Base-by-base conservation (phyloP, 1,139 yeast species). In the Diutina rugosa region DNA sequence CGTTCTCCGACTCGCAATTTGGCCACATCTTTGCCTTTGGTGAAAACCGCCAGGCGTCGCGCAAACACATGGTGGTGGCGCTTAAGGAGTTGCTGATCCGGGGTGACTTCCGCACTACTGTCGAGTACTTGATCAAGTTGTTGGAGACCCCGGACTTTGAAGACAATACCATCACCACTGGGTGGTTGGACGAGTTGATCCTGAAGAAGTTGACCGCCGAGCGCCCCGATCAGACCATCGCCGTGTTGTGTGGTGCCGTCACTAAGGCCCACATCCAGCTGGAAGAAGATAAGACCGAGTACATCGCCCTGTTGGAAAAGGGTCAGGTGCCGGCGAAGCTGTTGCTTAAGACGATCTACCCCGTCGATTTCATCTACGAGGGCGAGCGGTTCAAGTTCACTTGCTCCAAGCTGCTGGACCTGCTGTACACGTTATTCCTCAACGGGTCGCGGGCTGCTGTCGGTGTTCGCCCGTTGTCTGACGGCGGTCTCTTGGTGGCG, bases 21-120 rank as follows among this genome's bases (percentile, higher is more conserved):
- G 99, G 99, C 69, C 99, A 93, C 71, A 93, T 93, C 63, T 93
- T 93, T 69, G 98, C 99, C 48, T 95, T 91, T 73, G 99, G 99
- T 69, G 99, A 93, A 75, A 93, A 91, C 69, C 87, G 99, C 76
- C 95, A 89, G 71, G 96, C 96, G 49, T 89, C 97, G 45, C 87
- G 99, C 76, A 90, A 93, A 71, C 97, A 95, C 68, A 93, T 93
- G 99, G 97, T 93, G 63, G 98, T 93, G 58, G 99, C 99, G 0
- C 79, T 93, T 69, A 93, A 93, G 72, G 99, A 93, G 72, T 80
- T 93, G 64, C 87, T 96, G 58, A 93, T 93, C 66, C 85, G 99
- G 72, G 99, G 99, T 79, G 99, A 93, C 68, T 93, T 93, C 77
- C 21, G 49, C 12, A 93, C 99, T 48, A 93, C 99, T 16, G 97